These are phyloP conservation scores for Calonectria naviculata DNA, from an alignment of 2,329 filamentous ascomycete genomes.

Conservation along the genomic window DNA sequence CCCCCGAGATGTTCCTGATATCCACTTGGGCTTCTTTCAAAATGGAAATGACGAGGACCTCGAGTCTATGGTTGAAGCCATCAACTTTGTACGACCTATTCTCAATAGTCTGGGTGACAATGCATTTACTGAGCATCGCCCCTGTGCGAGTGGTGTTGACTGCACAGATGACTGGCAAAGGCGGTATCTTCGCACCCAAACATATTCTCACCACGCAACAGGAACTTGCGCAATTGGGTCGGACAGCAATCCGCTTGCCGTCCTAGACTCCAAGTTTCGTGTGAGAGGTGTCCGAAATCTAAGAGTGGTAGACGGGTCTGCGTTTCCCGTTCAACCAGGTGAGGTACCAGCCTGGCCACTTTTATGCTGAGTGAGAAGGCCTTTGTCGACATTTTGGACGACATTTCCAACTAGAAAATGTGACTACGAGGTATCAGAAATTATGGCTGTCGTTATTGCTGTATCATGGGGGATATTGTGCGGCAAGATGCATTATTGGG, in stretches of 20 bases:
- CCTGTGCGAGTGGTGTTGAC: neutral
- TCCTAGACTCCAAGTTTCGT: constrained; percentile 61
- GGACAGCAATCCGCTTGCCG: constrained; percentile 48
- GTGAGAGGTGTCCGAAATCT: constrained; percentile 57
- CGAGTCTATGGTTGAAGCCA: constrained; percentile 66
- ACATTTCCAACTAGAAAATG: too few relatives aligned
- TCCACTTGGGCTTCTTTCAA: constrained; percentile 72
- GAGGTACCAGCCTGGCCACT: constrained; percentile 47
- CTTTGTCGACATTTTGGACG: too few relatives aligned
- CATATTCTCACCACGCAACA: constrained; percentile 49
- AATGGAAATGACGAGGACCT: constrained; percentile 61
- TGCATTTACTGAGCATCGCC: constrained; percentile 12
- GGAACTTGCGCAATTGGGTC: constrained; percentile 47
- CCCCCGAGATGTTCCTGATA: constrained; percentile 71
- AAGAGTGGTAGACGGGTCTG: constrained; percentile 57
- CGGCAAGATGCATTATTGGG: too few relatives aligned
- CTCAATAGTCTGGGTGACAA: constrained; percentile 31
- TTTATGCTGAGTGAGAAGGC: constrained; percentile 49
- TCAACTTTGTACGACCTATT: constrained; percentile 59
- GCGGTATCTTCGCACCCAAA: constrained; percentile 43
- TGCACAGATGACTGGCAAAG: constrained; percentile 28
- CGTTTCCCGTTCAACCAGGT: constrained; percentile 52
- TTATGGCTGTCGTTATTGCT: too few relatives aligned
- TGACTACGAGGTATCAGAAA: too few relatives aligned
- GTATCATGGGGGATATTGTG: too few relatives aligned